Evolutionary conservation across 352 stramenopile genomes (phyloP).

Genomic region (Phytophthora lateralis): DNA sequence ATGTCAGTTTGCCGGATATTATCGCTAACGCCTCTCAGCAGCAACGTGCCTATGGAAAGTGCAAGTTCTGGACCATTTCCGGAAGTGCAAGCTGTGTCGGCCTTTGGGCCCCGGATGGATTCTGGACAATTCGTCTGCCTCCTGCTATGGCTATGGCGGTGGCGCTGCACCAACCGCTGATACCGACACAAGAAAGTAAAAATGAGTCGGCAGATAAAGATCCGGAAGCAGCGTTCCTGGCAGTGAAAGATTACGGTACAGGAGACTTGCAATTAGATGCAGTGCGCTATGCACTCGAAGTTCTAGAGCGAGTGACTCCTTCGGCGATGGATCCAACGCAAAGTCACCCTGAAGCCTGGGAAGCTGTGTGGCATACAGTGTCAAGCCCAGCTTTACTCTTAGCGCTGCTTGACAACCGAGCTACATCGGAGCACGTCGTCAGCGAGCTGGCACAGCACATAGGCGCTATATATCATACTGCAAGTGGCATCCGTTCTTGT

Average conservation of each 20-base stretch:
- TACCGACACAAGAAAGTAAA: slow-evolving; percentile 7
- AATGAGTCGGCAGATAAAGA: slow-evolving; percentile 9
- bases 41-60: slow-evolving; percentile 20
- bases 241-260: slow-evolving; percentile 55
- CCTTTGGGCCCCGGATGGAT: slow-evolving; percentile 54
- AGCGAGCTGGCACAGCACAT: slow-evolving; percentile 68
- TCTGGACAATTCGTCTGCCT: slow-evolving; percentile 72
- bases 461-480: slow-evolving; percentile 48
- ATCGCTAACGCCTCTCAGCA: slow-evolving; percentile 8
- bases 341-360: slow-evolving; percentile 39
- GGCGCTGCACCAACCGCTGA: slow-evolving; percentile 20
- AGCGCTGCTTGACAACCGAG: slow-evolving; percentile 50
- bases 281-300: slow-evolving; percentile 63
- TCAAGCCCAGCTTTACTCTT: slow-evolving; percentile 75
- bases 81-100: slow-evolving; percentile 58
- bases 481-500: slow-evolving; percentile 51
- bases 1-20: slow-evolving; percentile 40
- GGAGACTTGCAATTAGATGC: slow-evolving; percentile 58
- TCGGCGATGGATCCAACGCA: slow-evolving; percentile 37
- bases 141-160: slow-evolving; percentile 49
- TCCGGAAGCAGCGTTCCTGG: slow-evolving; percentile 45
- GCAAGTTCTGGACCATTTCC: slow-evolving; percentile 55
- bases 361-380: slow-evolving; percentile 44
- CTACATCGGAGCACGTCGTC: slow-evolving; percentile 47
- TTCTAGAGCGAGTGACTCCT: slow-evolving; percentile 46